Base-by-base conservation (phyloP, 1,284 basidiomycete species). In the Vanrija humicola region DNA sequence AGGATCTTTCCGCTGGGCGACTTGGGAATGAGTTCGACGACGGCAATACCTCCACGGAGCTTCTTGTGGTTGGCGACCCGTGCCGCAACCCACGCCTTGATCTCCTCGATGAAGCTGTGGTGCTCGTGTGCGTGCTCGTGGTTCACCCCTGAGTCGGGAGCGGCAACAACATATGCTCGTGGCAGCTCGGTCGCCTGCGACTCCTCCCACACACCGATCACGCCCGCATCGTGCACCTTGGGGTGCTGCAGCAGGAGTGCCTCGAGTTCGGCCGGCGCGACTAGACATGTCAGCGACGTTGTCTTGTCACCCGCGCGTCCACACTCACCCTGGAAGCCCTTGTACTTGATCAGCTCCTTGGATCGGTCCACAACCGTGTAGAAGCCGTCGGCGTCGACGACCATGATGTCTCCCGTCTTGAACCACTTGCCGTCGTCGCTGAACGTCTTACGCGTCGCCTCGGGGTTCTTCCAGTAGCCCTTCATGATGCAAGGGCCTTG, bases 221-320 rank as follows among this genome's bases (percentile, higher is more conserved):
- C 87, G 8, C 84, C 88, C 0, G 80, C 79, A 64, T 90, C 88
- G 5, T 82, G 82, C 28, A 90, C 79, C 3, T 86, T 82, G 0
- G 86, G 83, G 64, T 91, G 87, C 6, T 81, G 81, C 12, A 91
- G 74, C 1, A 92, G 81, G 0, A 90, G 72, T 34, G 82, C 81
- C 67, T 92, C 89, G 2, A 93, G 80, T 63, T 91, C 89, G 0
- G 90, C 89, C 0, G 90, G 90, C 0, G 90, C 83, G n/a, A 92
- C 90, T 87, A 50, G 7, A 1, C 2, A 23, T 50, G 23, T 44
- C 46, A 53, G 52, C 26, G 38, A 42, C 18, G 43, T 23, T 23
- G 3, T 44, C 50, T 54, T 83, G 85, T 34, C 8, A 5, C 2
- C 6, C 38, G 55, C 56, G 28, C 47, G 64, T 14, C 12, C 9